Percentiles rank a stretch among this genome's conserved stretches.
phyloP scores from a whole-genome alignment of 2,329 filamentous ascomycete genomes.

The Talaromyces pinophilus region DNA sequence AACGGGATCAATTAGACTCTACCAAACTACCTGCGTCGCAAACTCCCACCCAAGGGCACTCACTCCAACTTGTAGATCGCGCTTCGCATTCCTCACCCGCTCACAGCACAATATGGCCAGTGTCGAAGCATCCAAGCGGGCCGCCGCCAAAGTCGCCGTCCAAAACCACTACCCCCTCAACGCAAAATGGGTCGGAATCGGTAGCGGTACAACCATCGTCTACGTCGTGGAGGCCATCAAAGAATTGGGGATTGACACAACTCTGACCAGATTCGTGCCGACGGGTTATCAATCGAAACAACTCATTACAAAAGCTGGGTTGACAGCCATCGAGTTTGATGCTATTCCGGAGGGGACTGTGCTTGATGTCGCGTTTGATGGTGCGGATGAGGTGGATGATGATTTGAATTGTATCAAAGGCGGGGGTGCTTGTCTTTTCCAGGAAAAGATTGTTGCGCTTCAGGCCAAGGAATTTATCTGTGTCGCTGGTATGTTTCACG shows the following conservation, averaged over 20 bases:
- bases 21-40: neutral
- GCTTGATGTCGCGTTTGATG: conserved; percentile 92
- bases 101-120: conserved; percentile 34
- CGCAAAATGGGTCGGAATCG: conserved; percentile 63
- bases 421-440: conserved; percentile 93
- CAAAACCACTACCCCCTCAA: conserved; percentile 60
- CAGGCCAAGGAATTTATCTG: conserved; percentile 83
- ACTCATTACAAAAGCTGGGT: conserved; percentile 75
- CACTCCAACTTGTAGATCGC: neutral
- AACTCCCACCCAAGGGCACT: neutral
- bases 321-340: conserved; percentile 76
- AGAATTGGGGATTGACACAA: conserved; percentile 47
- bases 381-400: conserved; percentile 93
- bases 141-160: conserved; percentile 60
- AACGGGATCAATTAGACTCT: conserved; percentile 1
- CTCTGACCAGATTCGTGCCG: conserved; percentile 78
- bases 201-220: conserved; percentile 65
- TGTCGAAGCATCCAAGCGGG: conserved; percentile 61
- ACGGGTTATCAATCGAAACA: conserved; percentile 90
- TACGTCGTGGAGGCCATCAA: conserved; percentile 68
- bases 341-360: conserved; percentile 64
- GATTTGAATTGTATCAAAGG: conserved; percentile 97
- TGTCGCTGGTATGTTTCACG: conserved; percentile 64
- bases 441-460: conserved; percentile 93
- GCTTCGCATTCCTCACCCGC: neutral